These are phyloP conservation scores for Penicillium goetzii DNA, from an alignment of 495 filamentous ascomycete species.

Conservation along the genomic window DNA sequence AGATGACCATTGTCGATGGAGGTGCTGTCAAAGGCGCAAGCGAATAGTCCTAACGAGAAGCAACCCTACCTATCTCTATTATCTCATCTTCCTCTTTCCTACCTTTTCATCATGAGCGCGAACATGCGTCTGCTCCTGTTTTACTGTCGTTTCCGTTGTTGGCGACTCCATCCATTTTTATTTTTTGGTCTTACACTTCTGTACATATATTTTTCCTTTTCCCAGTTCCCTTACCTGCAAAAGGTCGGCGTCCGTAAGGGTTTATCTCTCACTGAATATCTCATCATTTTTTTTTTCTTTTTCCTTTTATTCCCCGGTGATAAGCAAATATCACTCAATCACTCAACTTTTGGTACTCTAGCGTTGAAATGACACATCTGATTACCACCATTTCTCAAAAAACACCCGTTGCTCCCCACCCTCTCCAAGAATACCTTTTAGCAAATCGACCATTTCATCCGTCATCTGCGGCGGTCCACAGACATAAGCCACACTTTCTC, in stretches of 20 bases:
- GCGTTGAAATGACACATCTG: background rate
- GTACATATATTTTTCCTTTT: conserved; percentile 35
- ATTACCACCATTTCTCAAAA: conserved; percentile 88
- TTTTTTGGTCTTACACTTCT: conserved; percentile 14
- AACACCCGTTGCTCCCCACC: conserved; percentile 58
- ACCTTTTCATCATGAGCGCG: conserved; percentile 17
- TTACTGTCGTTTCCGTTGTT: conserved; percentile 25
- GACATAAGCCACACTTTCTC: conserved; percentile 67
- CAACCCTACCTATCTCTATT: conserved; percentile 14
- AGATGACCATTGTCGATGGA: conserved; percentile 85
- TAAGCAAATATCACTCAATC: background rate
- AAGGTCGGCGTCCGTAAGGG: conserved; percentile 30
- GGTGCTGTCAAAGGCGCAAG: conserved; percentile 58
- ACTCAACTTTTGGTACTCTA: background rate
- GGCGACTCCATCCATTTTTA: conserved; percentile 6
- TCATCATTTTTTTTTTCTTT: conserved; percentile 23
- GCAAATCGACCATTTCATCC: conserved; percentile 69
- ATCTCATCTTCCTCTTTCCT: conserved; percentile 15
- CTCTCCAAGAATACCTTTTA: conserved; percentile 55
- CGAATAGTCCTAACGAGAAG: conserved; percentile 19
- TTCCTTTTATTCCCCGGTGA: conserved; percentile 12
- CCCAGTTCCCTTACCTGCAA: conserved; percentile 27
- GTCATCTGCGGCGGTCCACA: conserved; percentile 83
- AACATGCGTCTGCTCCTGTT: conserved; percentile 14
- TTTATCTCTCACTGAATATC: conserved; percentile 31